phyloP scores from a whole-genome alignment of 179 eudicot genomes.

The Corrigiola litoralis region DNA sequence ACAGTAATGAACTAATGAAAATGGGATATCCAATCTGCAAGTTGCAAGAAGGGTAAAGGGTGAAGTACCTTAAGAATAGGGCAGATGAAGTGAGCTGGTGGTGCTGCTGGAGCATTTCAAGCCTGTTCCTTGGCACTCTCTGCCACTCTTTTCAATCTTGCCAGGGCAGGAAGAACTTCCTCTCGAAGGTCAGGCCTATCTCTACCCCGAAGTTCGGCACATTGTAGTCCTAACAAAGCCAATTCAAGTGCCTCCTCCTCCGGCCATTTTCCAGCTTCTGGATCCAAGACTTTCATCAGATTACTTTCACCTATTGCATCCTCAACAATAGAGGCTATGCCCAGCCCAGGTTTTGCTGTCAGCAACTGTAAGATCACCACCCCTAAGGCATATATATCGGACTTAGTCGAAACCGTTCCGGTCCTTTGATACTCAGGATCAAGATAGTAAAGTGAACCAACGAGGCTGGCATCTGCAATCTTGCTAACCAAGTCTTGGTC shows the following conservation, averaged over 20 bases:
- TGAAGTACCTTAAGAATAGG: constrained; percentile 64
- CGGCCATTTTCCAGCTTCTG: constrained; percentile 71
- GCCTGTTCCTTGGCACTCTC: constrained; percentile 36
- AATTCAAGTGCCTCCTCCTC: constrained; percentile 53
- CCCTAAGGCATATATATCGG: constrained; percentile 81
- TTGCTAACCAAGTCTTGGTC: no score
- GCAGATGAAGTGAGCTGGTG: constrained; percentile 62
- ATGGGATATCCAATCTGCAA: not conserved
- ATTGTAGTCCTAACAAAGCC: constrained; percentile 49
- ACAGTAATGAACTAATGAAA: not conserved
- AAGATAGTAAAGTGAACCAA: constrained; percentile 75
- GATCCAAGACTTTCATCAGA: constrained; percentile 47
- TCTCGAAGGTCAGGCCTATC: constrained; percentile 70
- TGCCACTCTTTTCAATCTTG: constrained; percentile 53
- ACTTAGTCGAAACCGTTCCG: constrained; percentile 55
- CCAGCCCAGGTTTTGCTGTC: constrained; percentile 65
- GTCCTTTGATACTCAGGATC: constrained; percentile 88
- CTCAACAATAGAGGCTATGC: constrained; percentile 51
- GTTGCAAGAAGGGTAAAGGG: not conserved
- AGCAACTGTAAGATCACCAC: constrained; percentile 64
- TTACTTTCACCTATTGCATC: constrained; percentile 46
- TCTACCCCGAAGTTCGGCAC: constrained; percentile 66
- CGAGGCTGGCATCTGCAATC: no score
- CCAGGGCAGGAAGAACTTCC: constrained; percentile 53
- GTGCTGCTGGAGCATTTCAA: constrained; percentile 26